A percentile compares a stretch with the other conserved stretches of the same genome.
Evolutionary conservation across 2,329 filamentous ascomycete species (phyloP).

Genomic region (Cryphonectria nitschkei): DNA sequence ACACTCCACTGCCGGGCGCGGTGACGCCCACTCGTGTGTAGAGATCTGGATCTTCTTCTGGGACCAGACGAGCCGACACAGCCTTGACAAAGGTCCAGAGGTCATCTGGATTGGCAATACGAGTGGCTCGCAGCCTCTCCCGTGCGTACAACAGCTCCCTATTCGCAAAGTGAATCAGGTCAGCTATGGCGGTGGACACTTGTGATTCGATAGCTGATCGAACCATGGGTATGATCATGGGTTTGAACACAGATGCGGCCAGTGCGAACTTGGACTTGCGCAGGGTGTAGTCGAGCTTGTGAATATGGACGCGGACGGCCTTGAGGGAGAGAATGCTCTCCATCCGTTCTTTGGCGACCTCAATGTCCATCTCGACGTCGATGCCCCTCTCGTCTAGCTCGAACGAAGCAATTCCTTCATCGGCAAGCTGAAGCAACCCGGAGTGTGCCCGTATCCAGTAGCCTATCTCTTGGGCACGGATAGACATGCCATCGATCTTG

Average conservation of each 20-base stretch:
- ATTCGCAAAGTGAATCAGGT: slow-evolving; percentile 74
- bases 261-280: slow-evolving; percentile 76
- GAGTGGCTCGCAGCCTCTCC: slow-evolving; percentile 82
- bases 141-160: slow-evolving; percentile 85
- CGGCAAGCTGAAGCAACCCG: slow-evolving; percentile 73
- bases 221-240: slow-evolving; percentile 78
- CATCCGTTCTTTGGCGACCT: slow-evolving; percentile 75
- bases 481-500: slow-evolving; percentile 79
- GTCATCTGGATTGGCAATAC: slow-evolving; percentile 80
- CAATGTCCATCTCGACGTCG: slow-evolving; percentile 83
- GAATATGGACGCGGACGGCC: slow-evolving; percentile 77
- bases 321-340: slow-evolving; percentile 82
- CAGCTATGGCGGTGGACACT: slow-evolving; percentile 71
- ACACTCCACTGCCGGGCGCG: slow-evolving; percentile 60
- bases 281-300: slow-evolving; percentile 82
- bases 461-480: slow-evolving; percentile 84
- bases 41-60: slow-evolving; percentile 74
- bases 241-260: slow-evolving; percentile 82
- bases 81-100: slow-evolving; percentile 82
- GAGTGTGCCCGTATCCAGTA: slow-evolving; percentile 86
- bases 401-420: slow-evolving; percentile 86
- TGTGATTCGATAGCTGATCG: slow-evolving; percentile 79
- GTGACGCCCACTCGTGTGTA: slow-evolving; percentile 74
- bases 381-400: slow-evolving; percentile 84
- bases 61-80: slow-evolving; percentile 74